Base-by-base conservation (phyloP, 2,329 filamentous ascomycete species). In the Penicillium paneum region DNA sequence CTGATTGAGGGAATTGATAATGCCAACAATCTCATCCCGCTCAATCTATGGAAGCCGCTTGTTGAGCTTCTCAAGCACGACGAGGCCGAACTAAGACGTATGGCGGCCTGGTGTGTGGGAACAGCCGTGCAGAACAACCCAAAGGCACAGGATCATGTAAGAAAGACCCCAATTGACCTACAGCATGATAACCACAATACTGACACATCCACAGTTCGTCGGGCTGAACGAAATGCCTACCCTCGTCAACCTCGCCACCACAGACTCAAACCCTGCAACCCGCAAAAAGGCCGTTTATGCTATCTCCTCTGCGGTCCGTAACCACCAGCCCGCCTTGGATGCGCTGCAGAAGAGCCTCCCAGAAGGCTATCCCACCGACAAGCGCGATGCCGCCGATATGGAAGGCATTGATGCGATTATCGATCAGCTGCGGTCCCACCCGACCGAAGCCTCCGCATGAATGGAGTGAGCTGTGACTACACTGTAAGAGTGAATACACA, bases 91-190 rank as follows among this genome's bases (percentile, higher is more conserved):
- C 78, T 96, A 67, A 81, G 92, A 60, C 85, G 81, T 65, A 91
- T 91, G 83, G 92, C 93, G 3, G 91, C 91, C n/a, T 96, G 91
- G 90, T 97, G 91, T 76, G 79, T 94, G 55, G 91, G 90, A 47
- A 97, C 92, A 6, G 93, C 94, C 10, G 94, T 99, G 56, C 92
- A 97, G 80, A 99, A 99, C 78, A 97, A 99, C 74, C 81, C 83
- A 64, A 88, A 87, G 70, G 86, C 84, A 47, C 94, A 99, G 76
- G 90, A 94, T 76, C 84, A 83, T 67, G 79, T 81, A 72, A 64
- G 77, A 49, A 41, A 26, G 17, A 1, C 32, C 43, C n/a, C 38
- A 12, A 24, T 17, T 50, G 44, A 17, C 48, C 72, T 85, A 51
- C 83, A 80, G 79, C 34, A 74, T 81, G 59, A 13, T 10, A 12